Base-by-base conservation (phyloP, 345 rosid species). In the Cardamine occulta region DNA sequence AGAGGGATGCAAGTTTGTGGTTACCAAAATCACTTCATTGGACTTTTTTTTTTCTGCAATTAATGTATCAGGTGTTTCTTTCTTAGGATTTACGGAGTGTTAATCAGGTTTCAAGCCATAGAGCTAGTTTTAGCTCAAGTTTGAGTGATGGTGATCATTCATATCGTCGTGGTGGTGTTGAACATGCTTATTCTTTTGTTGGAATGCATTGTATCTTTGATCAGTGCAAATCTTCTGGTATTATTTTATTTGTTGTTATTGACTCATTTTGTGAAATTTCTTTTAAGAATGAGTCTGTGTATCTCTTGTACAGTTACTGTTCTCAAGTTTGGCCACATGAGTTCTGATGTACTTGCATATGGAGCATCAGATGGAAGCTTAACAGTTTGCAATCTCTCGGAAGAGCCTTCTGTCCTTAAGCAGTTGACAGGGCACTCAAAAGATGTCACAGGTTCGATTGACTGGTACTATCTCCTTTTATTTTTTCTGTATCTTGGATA, bases 141-240 rank as follows among this genome's bases (percentile, higher is more conserved):
- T 66, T 76, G 47, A 95, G 99, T 74, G 97, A 95, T 52, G 75
- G 72, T 79, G 93, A 91, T 83, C 85, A 44, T 21, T 81, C 82
- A 57, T 78, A 73, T 54, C 89, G 82, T 39, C 83, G 68, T 72
- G 84, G 88, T 56, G 80, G 88, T 63, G 80, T 67, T 81, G 96
- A 90, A 66, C 91, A 85, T 74, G 98, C 93, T 54, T 94, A 88
- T 82, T 94, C 99, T 65, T 95, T 95, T 64, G 89, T 95, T 0
- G 99, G 99, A 80, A 95, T 95, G 99, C 97, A 91, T 77, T 91
- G 93, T 78, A 87, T 95, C 79, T 95, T 95, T 57, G 99, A 91
- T 76, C 97, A 91, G 32, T 88, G 97, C 97, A 91, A 88, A 89
- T 84, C 97, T 48, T 84, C 97, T 55, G 99, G 99, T 95, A 86